A percentile compares a stretch with the other conserved stretches of the same genome.
These are phyloP conservation scores for Podospora anserina DNA, from an alignment of 495 filamentous ascomycete species.

Conservation along the genomic window DNA sequence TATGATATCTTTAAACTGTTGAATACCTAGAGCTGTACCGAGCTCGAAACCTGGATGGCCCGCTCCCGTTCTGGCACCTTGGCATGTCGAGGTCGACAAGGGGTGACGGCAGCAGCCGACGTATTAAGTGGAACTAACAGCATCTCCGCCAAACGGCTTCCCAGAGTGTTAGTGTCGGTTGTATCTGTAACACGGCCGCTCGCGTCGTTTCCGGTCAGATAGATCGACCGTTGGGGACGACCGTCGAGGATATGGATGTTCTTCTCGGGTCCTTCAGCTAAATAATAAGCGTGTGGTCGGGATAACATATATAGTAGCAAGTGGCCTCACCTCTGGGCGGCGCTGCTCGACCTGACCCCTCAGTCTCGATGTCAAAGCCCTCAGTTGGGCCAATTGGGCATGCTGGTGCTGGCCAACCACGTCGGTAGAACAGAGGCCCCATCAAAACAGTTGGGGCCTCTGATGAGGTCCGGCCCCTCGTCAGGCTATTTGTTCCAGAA, in stretches of 20 bases:
- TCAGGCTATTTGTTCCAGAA: constrained; percentile 19
- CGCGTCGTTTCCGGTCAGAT: background rate
- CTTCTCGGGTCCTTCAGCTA: background rate
- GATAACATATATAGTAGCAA: background rate
- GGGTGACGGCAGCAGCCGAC: background rate
- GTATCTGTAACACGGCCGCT: background rate
- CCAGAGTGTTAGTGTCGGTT: background rate
- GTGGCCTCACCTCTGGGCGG: background rate
- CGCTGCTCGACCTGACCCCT: background rate
- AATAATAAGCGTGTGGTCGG: background rate
- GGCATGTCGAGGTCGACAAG: background rate
- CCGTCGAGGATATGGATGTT: too few relatives aligned
- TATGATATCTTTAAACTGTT: background rate
- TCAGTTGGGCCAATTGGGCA: background rate
- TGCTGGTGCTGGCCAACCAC: background rate
- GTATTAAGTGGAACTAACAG: background rate
- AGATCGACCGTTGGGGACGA: background rate
- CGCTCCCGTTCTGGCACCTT: background rate
- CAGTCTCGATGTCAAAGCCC: background rate
- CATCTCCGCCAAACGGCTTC: background rate
- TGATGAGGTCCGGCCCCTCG: background rate
- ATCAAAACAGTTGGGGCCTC: constrained; percentile 4
- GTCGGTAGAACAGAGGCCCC: background rate
- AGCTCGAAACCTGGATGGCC: background rate
- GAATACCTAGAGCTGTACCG: background rate